Conservation (phyloP, 192 early-diverging fungal species). For the Funneliformis geosporum region DNA sequence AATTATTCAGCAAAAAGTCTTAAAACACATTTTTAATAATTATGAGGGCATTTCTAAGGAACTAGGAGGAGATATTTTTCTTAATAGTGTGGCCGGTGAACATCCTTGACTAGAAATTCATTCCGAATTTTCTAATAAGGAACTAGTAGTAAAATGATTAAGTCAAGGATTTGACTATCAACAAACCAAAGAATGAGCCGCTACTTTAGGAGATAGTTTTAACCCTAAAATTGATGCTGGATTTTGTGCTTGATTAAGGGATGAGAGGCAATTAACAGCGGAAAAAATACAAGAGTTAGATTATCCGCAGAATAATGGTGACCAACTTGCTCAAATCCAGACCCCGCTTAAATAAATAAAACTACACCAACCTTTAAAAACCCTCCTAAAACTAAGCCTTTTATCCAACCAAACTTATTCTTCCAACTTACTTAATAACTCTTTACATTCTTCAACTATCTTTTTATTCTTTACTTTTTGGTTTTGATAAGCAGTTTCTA, state of each 20-base stretch:
- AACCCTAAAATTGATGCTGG: neutral
- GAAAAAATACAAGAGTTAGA: too few relatives aligned
- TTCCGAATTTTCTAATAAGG: neutral
- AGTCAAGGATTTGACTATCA: neutral
- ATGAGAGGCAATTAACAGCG: too few relatives aligned
- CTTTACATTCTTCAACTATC: too few relatives aligned
- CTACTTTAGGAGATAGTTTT: neutral
- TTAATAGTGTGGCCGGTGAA: neutral
- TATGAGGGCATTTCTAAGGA: neutral
- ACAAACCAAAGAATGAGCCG: neutral
- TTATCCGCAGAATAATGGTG: too few relatives aligned
- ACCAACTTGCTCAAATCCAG: too few relatives aligned
- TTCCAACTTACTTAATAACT: too few relatives aligned
- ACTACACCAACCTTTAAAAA: too few relatives aligned
- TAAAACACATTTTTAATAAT: conserved; percentile 9
- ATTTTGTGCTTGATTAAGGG: neutral
- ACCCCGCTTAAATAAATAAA: too few relatives aligned
- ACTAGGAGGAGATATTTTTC: neutral
- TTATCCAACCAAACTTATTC: too few relatives aligned
- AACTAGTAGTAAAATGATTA: neutral
- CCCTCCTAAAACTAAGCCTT: too few relatives aligned
- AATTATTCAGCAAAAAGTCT: conserved; percentile 15
- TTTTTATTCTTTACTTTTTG: too few relatives aligned
- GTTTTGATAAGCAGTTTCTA: too few relatives aligned
- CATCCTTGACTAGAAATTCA: neutral